Conservation (phyloP, 1,284 basidiomycete species). For the Rhodotorula sp. region DNA sequence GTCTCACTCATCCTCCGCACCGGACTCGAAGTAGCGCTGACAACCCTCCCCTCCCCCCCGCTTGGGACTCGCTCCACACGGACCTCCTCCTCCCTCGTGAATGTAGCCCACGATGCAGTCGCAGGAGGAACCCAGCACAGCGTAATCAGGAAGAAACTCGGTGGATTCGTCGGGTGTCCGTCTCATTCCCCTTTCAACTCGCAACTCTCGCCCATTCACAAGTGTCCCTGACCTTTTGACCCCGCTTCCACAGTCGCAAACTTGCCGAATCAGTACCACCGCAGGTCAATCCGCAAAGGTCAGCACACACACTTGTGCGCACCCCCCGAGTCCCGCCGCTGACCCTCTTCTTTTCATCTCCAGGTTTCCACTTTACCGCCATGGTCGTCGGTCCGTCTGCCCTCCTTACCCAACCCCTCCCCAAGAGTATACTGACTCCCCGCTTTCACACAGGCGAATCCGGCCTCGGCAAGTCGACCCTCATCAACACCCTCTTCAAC, state of each 20-base stretch:
- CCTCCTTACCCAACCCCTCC: conserved; percentile 16
- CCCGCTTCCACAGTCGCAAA: conserved; percentile 62
- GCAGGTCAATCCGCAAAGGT: conserved; percentile 76
- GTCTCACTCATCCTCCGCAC: no score
- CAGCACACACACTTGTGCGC: not conserved
- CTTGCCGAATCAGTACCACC: conserved; percentile 94
- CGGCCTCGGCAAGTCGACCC: conserved; percentile 93
- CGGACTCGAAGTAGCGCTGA: not conserved
- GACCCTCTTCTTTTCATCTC: not conserved
- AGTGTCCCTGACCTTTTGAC: not conserved
- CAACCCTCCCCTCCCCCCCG: not conserved
- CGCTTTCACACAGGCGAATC: conserved; percentile 73
- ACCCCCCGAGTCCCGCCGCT: not conserved
- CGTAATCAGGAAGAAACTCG: conserved; percentile 84
- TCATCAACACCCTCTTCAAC: conserved; percentile 97
- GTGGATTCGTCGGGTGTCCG: conserved; percentile 65
- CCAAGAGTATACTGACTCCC: conserved; percentile 15
- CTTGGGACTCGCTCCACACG: conserved; percentile 2
- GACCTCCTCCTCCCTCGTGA: not conserved
- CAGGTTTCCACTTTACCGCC: conserved; percentile 84
- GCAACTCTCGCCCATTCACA: not conserved
- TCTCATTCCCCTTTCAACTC: not conserved
- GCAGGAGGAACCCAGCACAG: not conserved
- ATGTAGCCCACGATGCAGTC: conserved; percentile 6
- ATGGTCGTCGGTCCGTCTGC: conserved; percentile 87